Base-by-base conservation (phyloP, 768 basidiomycete species). In the Phanerodontia chrysosporium region DNA sequence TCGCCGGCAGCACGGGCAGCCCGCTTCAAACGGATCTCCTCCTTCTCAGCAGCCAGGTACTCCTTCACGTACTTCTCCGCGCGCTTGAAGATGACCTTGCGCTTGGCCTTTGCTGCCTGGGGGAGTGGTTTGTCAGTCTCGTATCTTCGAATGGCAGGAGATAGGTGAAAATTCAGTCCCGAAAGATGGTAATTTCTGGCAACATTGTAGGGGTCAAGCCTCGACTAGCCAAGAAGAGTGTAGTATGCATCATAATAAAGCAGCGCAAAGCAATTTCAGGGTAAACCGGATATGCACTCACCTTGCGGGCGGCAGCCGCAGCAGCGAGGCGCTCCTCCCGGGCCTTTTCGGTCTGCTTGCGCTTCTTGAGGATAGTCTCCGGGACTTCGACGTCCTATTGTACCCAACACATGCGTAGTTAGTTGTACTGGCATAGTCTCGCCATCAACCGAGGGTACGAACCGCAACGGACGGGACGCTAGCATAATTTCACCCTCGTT, bases 351-450 rank as follows among this genome's bases (percentile, higher is more conserved):
- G 87, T 95, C 80, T 94, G 90, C 81, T 95, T 95, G 80, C 95
- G 88, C 83, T 96, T 98, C 86, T 97, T 98, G 81, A 98, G 92
- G 81, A 98, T 87, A 72, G 95, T 98, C 88, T 97, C 95, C 75
- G 95, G 95, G 79, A 96, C 95, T 85, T 95, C 90, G 74, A 97
- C 87, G 72, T 87, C 85, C 91, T 93, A 68, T 42, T 39, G 6
- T 6, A 14, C 16, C 52, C 62, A 61, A 51, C 27, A 10, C 44
- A 25, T 22, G n/a, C 49, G 30, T 52, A 39, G 59, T 49, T 62
- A 45, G 35, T 29, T 2, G 21, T n/a, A 57, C 44, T 44, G 24
- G 49, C 44, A 45, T 29, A 57, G 10, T 36, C 35, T 14, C 36
- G 55, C 59, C 59, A 51, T 49, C 25, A 32, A 49, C 51, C 30